Percentiles rank a stretch among this genome's conserved stretches.
Conservation (phyloP, 2,329 filamentous ascomycete species). For the Colletotrichum liriopes region DNA sequence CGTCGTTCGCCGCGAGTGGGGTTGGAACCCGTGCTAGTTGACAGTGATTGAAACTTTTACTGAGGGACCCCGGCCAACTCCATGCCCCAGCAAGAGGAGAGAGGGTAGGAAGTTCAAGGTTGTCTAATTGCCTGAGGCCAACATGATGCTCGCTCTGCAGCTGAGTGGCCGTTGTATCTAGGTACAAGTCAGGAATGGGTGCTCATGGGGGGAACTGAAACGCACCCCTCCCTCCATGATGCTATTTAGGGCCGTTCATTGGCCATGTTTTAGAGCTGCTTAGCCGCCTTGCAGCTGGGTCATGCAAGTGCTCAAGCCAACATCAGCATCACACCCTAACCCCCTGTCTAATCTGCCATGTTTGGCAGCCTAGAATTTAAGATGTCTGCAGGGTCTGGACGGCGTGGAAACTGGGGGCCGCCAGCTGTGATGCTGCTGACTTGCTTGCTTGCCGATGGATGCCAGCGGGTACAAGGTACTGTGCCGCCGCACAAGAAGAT, state of each 20-base stretch:
- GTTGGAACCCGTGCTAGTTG: background rate
- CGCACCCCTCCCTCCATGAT: slow-evolving; percentile 35
- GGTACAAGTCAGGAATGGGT: slow-evolving; percentile 25
- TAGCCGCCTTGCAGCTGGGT: slow-evolving; percentile 45
- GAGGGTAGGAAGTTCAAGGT: background rate
- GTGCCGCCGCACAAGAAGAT: slow-evolving; percentile 18
- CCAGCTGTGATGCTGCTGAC: slow-evolving; percentile 23
- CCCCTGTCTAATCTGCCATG: slow-evolving; percentile 38
- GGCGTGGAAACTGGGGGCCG: slow-evolving; percentile 32
- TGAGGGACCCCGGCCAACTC: slow-evolving; percentile 6
- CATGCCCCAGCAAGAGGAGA: slow-evolving; percentile 2
- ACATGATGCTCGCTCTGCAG: background rate
- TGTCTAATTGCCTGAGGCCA: slow-evolving; percentile 13
- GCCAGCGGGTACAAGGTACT: slow-evolving; percentile 34
- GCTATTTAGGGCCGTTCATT: slow-evolving; percentile 27
- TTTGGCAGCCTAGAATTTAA: slow-evolving; percentile 40
- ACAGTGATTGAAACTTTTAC: background rate
- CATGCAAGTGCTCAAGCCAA: slow-evolving; percentile 45
- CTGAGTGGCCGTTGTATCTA: slow-evolving; percentile 7
- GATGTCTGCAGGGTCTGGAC: slow-evolving; percentile 44
- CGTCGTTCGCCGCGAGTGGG: slow-evolving; percentile 8
- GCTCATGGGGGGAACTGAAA: slow-evolving; percentile 28
- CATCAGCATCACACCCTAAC: slow-evolving; percentile 36
- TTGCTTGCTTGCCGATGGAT: slow-evolving; percentile 16
- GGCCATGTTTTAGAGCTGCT: slow-evolving; percentile 42